Percentiles rank a stretch among this genome's conserved stretches.
These are phyloP conservation scores for Colletotrichum limetticola DNA, from an alignment of 2,329 filamentous ascomycete genomes.

Conservation along the genomic window DNA sequence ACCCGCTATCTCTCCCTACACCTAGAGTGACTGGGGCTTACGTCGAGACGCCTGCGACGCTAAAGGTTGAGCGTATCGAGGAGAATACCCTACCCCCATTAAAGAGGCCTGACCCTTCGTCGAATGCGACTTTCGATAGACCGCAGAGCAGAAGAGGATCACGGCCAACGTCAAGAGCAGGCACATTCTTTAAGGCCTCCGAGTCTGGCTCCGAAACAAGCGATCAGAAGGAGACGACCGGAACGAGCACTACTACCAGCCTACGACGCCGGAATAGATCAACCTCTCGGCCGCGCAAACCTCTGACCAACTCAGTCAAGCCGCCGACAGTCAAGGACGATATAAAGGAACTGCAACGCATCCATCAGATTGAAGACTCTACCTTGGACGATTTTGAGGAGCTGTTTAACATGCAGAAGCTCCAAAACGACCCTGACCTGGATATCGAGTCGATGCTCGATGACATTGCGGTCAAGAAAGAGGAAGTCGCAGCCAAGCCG, in stretches of 20 bases:
- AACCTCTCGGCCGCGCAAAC: constrained; percentile 54
- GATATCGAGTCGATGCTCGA: constrained; percentile 36
- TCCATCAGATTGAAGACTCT: constrained; percentile 67
- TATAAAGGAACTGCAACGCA: constrained; percentile 61
- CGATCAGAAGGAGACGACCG: constrained; percentile 27
- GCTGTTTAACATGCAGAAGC: constrained; percentile 46
- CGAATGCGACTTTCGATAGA: constrained; percentile 1
- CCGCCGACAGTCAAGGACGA: constrained; percentile 67
- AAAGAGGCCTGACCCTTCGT: constrained; percentile 8
- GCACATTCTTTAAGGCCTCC: not conserved
- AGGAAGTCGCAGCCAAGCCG: constrained; percentile 26
- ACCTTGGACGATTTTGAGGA: constrained; percentile 69
- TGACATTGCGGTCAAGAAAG: constrained; percentile 35
- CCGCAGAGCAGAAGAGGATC: constrained; percentile 22
- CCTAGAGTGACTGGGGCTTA: constrained; percentile 66
- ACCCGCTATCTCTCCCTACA: constrained; percentile 62
- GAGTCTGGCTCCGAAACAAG: constrained; percentile 14
- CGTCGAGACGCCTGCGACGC: constrained; percentile 65
- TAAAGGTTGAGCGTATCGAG: constrained; percentile 49
- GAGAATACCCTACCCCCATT: constrained; percentile 39
- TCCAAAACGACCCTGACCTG: constrained; percentile 13
- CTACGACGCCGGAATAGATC: constrained; percentile 48
- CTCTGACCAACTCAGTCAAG: constrained; percentile 64
- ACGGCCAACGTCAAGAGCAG: constrained; percentile 1
- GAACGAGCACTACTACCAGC: constrained; percentile 32